These are phyloP conservation scores for Manihot esculenta DNA, from an alignment of 441 rosid species.

Conservation along the genomic window DNA sequence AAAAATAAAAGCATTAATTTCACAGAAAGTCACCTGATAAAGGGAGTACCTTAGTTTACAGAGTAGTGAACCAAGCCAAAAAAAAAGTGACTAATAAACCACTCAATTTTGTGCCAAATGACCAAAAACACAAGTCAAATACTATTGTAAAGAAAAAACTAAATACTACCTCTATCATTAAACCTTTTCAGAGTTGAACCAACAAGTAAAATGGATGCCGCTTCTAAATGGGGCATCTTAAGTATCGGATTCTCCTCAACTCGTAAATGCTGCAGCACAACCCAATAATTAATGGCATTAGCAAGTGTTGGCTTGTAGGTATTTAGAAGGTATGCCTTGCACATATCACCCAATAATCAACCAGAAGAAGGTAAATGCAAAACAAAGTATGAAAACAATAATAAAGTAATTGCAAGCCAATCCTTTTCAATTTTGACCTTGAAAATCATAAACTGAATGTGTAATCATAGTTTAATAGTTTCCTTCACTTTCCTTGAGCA, in stretches of 20 bases:
- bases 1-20: neutral
- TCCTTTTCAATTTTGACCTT: neutral
- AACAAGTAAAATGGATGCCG: slow-evolving; percentile 91
- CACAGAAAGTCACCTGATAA: slow-evolving; percentile 12
- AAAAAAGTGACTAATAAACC: neutral
- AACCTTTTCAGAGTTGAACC: slow-evolving; percentile 96
- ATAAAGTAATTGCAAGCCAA: slow-evolving; percentile 6
- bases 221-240: slow-evolving; percentile 95
- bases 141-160: neutral
- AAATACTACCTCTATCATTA: slow-evolving; percentile 85
- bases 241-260: slow-evolving; percentile 98
- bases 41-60: neutral
- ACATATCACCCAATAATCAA: neutral
- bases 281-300: slow-evolving; percentile 19
- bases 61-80: neutral
- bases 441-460: neutral
- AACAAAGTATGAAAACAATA: neutral
- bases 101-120: neutral
- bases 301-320: neutral
- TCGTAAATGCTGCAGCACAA: slow-evolving; percentile 80
- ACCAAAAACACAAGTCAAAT: neutral
- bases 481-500: slow-evolving; percentile 3
- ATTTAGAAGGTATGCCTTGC: slow-evolving; percentile 10
- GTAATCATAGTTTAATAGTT: neutral
- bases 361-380: neutral